These are phyloP conservation scores for Gossypium australe DNA, from an alignment of 345 rosid species.

Conservation along the genomic window DNA sequence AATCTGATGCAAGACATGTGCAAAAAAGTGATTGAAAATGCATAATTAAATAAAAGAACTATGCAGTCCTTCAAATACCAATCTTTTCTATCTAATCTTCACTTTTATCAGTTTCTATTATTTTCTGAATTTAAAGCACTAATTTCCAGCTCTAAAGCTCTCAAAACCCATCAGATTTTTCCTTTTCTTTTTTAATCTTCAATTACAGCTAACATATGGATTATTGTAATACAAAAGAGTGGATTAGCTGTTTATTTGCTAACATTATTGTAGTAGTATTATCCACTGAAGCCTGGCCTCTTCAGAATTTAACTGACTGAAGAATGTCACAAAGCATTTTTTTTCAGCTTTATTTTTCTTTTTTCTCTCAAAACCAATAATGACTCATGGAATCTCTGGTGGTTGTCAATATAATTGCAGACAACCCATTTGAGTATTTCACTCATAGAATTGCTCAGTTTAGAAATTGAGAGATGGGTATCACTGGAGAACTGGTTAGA, in stretches of 20 bases:
- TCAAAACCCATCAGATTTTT: slow-evolving; percentile 5
- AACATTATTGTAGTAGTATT: neutral
- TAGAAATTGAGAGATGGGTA: slow-evolving; percentile 57
- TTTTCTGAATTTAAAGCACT: slow-evolving; percentile 17
- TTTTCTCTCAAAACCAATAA: slow-evolving; percentile 3
- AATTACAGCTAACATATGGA: slow-evolving; percentile 22
- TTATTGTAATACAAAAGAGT: neutral
- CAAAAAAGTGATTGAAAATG: slow-evolving; percentile 27
- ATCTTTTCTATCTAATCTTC: slow-evolving; percentile 15
- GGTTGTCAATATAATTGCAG: slow-evolving; percentile 24
- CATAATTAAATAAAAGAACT: neutral
- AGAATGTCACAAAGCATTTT: slow-evolving; percentile 27
- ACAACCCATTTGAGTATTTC: slow-evolving; percentile 15
- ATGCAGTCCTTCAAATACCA: slow-evolving; percentile 14
- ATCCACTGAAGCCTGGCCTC: slow-evolving; percentile 13
- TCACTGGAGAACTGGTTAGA: slow-evolving; percentile 61
- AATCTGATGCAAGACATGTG: slow-evolving; percentile 41
- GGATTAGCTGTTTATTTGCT: neutral
- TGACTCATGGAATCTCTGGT: slow-evolving; percentile 34
- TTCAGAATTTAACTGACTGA: neutral
- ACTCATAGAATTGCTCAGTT: slow-evolving; percentile 8
- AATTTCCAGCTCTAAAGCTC: slow-evolving; percentile 49
- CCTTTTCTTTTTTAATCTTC: neutral
- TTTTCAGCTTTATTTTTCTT: slow-evolving; percentile 10
- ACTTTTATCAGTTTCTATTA: slow-evolving; percentile 25